Base-by-base conservation (phyloP, 495 filamentous ascomycete species). In the Lepidopterella palustris region DNA sequence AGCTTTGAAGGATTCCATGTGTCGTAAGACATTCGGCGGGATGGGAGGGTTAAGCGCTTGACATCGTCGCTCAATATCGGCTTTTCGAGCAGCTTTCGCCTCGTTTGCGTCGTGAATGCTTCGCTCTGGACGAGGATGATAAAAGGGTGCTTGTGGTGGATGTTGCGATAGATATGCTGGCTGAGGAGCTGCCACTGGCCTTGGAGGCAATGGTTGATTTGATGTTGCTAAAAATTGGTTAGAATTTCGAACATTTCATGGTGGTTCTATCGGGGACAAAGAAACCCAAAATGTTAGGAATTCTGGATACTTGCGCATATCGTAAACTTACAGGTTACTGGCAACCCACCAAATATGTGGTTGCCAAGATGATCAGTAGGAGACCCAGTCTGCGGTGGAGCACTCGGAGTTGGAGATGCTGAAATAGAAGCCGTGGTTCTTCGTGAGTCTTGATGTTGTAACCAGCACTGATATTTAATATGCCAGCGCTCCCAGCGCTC, bases 401-500 rank as follows among this genome's bases (percentile, higher is more conserved):
- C 9, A 39, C 13, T 29, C 57, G 58, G 9, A 61, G 69, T n/a
- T 62, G 67, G 67, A 78, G 74, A 61, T 67, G 57, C 47, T 4
- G 52, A 40, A 70, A 11, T 40, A 40, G 57, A 79, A 42, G 20
- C 78, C 78, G n/a, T 79, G 77, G 51, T 71, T 70, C 15, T 56
- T 50, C 47, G 18, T 5, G 59, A 27, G 6, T 62, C 55, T 21
- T 63, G 51, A 35, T 67, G 64, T 9, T 60, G 52, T 15, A 54
- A 45, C 62, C 61, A 65, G 57, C 65, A 57, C 58, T 69, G 58
- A 31, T 67, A 67, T 47, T 61, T 63, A 13, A 71, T 71, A 55
- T 86, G 84, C 79, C 84, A 91, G 53, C 80, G 82, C 67, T 90
- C 88, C 83, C 87, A 90, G 26, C 84, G 81, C 21, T 77, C 73